Percentiles rank a stretch among this genome's conserved stretches.
Conservation (phyloP, 352 stramenopile species). For the Phytopythium ostracodes region DNA sequence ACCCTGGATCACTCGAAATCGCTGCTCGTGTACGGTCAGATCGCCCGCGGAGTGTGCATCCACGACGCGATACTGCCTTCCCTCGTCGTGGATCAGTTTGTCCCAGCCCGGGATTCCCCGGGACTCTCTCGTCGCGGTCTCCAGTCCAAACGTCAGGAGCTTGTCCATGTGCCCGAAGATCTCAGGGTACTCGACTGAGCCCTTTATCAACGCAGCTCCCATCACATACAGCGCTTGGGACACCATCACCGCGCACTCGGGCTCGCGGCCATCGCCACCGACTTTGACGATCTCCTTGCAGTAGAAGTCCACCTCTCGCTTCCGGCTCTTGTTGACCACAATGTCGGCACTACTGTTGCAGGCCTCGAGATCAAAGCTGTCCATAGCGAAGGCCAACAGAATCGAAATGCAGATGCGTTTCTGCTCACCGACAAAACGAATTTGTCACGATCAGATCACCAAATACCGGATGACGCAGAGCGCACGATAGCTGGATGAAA, state of each 20-base stretch:
- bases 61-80: neutral
- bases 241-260: conserved; percentile 24
- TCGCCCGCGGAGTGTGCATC: neutral
- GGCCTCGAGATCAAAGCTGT: conserved; percentile 26
- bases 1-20: conserved; percentile 26
- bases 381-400: conserved; percentile 26
- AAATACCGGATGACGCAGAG: too few species aligned
- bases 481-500: neutral
- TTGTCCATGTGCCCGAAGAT: conserved; percentile 49
- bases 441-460: neutral
- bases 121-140: conserved; percentile 11
- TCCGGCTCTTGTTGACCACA: conserved; percentile 38
- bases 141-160: conserved; percentile 23
- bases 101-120: neutral
- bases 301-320: conserved; percentile 72
- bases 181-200: conserved; percentile 41
- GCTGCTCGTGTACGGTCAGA: conserved; percentile 4
- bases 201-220: conserved; percentile 37
- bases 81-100: conserved; percentile 10
- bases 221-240: conserved; percentile 46
- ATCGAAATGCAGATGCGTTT: conserved; percentile 11
- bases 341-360: conserved; percentile 10
- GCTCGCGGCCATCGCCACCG: conserved; percentile 3
- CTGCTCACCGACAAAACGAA: neutral
- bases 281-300: conserved; percentile 62